Percentiles rank a stretch among this genome's conserved stretches.
phyloP scores from a whole-genome alignment of 2,329 filamentous ascomycete genomes.

The Ophiostoma populinum region DNA sequence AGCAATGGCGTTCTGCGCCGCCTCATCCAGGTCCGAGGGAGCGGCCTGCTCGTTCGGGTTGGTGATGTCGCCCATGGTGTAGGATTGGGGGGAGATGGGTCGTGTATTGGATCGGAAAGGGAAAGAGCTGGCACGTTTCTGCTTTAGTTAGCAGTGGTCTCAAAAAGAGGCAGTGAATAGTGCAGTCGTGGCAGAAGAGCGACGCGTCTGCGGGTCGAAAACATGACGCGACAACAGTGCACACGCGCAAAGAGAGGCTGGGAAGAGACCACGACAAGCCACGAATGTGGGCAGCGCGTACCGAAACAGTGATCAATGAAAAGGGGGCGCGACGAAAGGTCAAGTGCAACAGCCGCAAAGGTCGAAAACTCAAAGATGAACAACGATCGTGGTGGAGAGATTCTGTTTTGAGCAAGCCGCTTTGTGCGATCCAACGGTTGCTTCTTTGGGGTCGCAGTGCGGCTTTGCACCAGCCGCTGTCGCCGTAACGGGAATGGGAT shows the following conservation, averaged over 20 bases:
- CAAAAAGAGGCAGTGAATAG: too few relatives aligned
- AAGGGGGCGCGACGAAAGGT: too few relatives aligned
- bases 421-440: constrained; percentile 32
- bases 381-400: constrained; percentile 32
- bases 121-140: not conserved
- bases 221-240: too few relatives aligned
- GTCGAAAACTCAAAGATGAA: constrained; percentile 3
- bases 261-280: too few relatives aligned
- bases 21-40: constrained; percentile 58
- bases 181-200: too few relatives aligned
- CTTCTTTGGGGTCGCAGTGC: constrained; percentile 1
- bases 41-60: constrained; percentile 63
- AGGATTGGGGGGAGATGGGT: not conserved
- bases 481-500: too few relatives aligned
- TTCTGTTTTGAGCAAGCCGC: constrained; percentile 41
- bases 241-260: not conserved
- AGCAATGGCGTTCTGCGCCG: constrained; percentile 54
- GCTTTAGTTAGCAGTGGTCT: not conserved
- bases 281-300: too few relatives aligned
- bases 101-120: not conserved
- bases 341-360: constrained; percentile 2
- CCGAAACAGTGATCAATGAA: too few relatives aligned
- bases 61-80: constrained; percentile 58
- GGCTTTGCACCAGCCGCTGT: too few relatives aligned
- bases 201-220: too few relatives aligned